Base-by-base conservation (phyloP, 2,329 filamentous ascomycete species). In the Penicillium sp. region DNA sequence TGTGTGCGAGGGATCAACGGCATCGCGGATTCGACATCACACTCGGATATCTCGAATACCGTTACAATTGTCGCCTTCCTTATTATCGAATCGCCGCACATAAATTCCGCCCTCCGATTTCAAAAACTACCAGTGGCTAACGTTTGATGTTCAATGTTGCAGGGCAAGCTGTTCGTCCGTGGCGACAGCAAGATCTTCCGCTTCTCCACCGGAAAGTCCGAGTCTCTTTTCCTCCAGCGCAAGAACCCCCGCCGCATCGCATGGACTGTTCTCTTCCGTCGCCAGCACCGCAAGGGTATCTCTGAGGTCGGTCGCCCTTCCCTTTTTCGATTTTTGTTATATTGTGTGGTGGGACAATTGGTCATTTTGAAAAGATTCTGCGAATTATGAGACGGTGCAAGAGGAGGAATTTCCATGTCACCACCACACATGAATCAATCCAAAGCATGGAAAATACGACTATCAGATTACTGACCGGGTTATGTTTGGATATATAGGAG, bases 101-200 rank as follows among this genome's bases (percentile, higher is more conserved):
- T 41, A 1, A 40, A 38, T 45, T 40, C 34, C 18, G 35, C 14
- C 35, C 31, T 27, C 18, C 33, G 25, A n/a, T 46, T 13, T 39
- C 35, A 25, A 25, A 25, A 25, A n/a, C 39, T 46, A 27, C 37
- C 16, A 27, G 45, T 53, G 51, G 61, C 65, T 65, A 63, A 68
- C 59, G 53, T 61, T 56, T 58, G 58, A 56, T 65, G 66, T 66
- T 61, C 47, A 46, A 58, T 53, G 50, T 60, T 70, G 72, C 75
- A 97, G 93, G 93, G 93, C 82, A 97, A 97, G 84, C 88, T 99
- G 81, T 99, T 92, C 82, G 82, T 99, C 84, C 90, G 93, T 79
- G 91, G 92, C 75, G 93, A 99, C 84, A 95, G 88, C 90, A 99
- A 97, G 84, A 86, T 97, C 83, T 99, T 99, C 88, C 91, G 93